Conservation (phyloP, 345 rosid species). For the Linum lewisii region DNA sequence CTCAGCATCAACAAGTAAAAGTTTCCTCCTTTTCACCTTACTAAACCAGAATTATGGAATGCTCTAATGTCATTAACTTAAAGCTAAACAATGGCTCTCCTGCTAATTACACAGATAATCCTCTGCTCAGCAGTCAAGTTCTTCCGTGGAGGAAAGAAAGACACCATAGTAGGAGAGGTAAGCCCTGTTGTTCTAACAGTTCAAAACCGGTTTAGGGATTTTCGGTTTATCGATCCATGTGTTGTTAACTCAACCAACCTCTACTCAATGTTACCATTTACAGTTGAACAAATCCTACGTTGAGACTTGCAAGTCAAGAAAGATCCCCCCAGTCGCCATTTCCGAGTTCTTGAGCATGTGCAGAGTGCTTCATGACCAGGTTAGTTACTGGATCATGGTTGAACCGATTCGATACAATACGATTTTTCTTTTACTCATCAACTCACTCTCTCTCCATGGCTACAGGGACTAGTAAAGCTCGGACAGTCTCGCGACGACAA, state of each 20-base stretch:
- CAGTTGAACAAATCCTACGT: conserved; percentile 70
- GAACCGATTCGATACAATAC: background rate
- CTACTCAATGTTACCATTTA: background rate
- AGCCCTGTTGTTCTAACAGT: background rate
- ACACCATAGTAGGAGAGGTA: conserved; percentile 69
- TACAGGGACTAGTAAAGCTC: conserved; percentile 68
- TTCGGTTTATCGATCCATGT: no score
- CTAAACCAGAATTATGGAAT: background rate
- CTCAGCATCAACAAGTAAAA: conserved; percentile 94
- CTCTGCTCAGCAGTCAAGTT: conserved; percentile 71
- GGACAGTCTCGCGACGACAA: conserved; percentile 63
- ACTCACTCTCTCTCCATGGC: background rate
- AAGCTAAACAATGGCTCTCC: conserved; percentile 1
- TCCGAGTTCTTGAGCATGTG: conserved; percentile 67
- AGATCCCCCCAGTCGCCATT: conserved; percentile 61
- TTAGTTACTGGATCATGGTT: background rate
- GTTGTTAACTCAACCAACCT: background rate
- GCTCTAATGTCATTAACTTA: background rate
- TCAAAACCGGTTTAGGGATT: background rate
- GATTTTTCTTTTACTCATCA: background rate
- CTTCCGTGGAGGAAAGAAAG: conserved; percentile 79
- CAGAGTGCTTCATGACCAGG: conserved; percentile 77
- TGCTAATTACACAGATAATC: conserved; percentile 38
- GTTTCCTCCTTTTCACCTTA: background rate
- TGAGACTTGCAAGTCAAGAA: conserved; percentile 56